Percentiles rank a stretch among this genome's conserved stretches.
These are phyloP conservation scores for Ceratocystis albifundus DNA, from an alignment of 2,329 filamentous ascomycete species.

Conservation along the genomic window DNA sequence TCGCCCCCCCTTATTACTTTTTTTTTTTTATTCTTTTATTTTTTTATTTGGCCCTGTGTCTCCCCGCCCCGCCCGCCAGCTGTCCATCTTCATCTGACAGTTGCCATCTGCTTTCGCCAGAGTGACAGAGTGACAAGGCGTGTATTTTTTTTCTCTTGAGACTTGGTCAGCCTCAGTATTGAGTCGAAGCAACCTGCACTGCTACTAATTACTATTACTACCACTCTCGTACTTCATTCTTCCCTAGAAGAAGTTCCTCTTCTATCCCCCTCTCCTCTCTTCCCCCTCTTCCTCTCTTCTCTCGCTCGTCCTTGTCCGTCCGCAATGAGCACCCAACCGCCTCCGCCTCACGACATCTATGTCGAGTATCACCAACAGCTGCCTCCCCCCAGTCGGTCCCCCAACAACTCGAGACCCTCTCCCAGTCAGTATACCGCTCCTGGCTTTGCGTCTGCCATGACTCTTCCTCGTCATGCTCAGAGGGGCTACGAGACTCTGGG, in stretches of 20 bases:
- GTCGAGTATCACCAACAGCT: constrained; percentile 48
- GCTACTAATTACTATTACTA: too few species aligned
- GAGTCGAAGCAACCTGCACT: too few species aligned
- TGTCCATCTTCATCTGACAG: not conserved
- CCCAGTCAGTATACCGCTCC: constrained; percentile 43
- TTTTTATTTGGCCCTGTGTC: not conserved
- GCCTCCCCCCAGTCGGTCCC: constrained; percentile 46
- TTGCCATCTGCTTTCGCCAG: constrained; percentile 21
- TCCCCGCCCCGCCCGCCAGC: too few species aligned
- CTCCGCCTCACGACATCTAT: constrained; percentile 55
- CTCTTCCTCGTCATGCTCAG: constrained; percentile 45
- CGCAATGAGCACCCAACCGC: constrained; percentile 40
- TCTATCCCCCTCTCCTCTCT: not conserved
- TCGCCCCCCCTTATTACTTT: not conserved
- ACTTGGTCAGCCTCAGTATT: too few species aligned
- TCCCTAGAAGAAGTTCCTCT: not conserved
- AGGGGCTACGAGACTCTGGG: constrained; percentile 64
- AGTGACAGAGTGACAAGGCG: constrained; percentile 10
- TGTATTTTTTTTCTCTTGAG: too few species aligned
- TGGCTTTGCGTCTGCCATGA: constrained; percentile 30
- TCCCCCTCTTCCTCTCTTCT: not conserved
- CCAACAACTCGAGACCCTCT: constrained; percentile 55
- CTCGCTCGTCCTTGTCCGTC: constrained; percentile 12
- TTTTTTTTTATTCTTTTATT: too few species aligned
- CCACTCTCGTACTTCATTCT: constrained; percentile 13